Conservation (phyloP, 306 rosid species). For the Corylus americana region DNA sequence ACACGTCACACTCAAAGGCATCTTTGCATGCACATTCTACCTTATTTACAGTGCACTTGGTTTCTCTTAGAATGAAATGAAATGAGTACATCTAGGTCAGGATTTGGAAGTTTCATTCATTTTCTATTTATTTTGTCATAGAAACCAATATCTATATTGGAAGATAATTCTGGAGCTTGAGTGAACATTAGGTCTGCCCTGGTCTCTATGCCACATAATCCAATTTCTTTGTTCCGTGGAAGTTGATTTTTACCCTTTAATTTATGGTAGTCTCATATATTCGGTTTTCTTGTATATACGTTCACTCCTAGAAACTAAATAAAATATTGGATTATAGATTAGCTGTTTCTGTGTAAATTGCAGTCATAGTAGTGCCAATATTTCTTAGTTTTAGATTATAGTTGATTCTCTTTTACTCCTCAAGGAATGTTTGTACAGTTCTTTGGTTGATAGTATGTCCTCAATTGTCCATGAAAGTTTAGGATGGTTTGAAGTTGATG, state of each 20-base stretch:
- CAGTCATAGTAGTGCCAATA: neutral
- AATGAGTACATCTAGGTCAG: neutral
- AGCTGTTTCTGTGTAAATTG: neutral
- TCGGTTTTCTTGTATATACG: neutral
- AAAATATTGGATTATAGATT: neutral
- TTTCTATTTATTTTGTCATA: neutral
- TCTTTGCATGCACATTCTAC: neutral
- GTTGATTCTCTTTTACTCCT: neutral
- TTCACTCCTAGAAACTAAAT: neutral
- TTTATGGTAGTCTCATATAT: neutral
- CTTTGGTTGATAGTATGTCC: neutral
- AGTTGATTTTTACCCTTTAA: neutral
- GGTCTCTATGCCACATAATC: neutral
- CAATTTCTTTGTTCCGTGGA: neutral
- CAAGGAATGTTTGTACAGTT: neutral
- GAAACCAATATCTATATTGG: neutral
- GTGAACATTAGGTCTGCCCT: neutral
- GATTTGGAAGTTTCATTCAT: neutral
- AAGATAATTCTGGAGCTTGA: neutral
- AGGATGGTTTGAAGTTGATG: neutral
- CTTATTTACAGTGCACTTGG: neutral
- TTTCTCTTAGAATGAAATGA: neutral
- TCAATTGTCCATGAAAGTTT: neutral
- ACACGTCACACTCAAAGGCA: neutral
- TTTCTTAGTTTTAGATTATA: neutral